A percentile compares a stretch with the other conserved stretches of the same genome.
These are phyloP conservation scores for Eucalyptus virginea DNA, from an alignment of 345 rosid genomes.

Conservation along the genomic window DNA sequence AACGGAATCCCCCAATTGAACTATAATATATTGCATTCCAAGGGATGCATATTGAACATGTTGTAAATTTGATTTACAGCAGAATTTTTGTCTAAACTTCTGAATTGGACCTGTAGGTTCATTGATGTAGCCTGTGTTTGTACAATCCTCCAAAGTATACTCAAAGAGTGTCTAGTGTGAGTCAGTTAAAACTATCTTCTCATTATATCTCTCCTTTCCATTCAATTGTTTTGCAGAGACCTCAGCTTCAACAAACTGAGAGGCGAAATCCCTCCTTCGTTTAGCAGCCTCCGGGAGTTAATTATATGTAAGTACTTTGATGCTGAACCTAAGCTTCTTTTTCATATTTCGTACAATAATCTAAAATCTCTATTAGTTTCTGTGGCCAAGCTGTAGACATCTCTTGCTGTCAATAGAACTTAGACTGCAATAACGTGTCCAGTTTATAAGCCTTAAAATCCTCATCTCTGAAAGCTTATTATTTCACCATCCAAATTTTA, in stretches of 20 bases:
- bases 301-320: not conserved
- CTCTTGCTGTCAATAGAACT: not conserved
- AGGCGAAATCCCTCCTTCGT: slow-evolving; percentile 13
- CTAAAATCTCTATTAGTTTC: not conserved
- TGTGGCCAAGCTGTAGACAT: not conserved
- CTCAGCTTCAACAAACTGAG: slow-evolving; percentile 34
- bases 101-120: no score
- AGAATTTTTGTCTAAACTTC: no score
- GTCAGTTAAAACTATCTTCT: no score
- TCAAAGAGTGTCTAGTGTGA: no score
- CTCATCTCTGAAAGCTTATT: not conserved
- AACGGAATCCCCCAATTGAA: fast-evolving
- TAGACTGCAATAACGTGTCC: not conserved
- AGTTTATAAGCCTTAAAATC: not conserved
- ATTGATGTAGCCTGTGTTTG: no score
- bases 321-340: not conserved
- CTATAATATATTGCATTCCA: no score
- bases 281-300: not conserved
- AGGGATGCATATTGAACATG: no score
- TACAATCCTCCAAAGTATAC: no score
- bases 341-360: not conserved
- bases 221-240: slow-evolving; percentile 11
- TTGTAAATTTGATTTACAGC: no score
- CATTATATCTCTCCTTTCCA: not conserved
- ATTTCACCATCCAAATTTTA: not conserved